Base-by-base conservation (phyloP, 2,329 filamentous ascomycete genomes). In the Pseudocercospora musae region DNA sequence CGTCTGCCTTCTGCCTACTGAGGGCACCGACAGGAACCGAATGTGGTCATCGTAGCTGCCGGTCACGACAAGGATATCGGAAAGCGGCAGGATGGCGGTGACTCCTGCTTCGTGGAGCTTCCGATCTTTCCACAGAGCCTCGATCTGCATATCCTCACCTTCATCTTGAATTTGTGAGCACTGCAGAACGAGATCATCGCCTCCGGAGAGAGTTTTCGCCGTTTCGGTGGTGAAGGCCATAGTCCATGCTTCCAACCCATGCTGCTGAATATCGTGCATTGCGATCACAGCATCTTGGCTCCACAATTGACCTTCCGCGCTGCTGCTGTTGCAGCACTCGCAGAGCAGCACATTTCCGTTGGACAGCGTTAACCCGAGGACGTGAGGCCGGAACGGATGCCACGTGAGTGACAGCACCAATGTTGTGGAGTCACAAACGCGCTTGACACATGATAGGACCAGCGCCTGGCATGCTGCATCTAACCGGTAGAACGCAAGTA, bases 11-110 rank as follows among this genome's bases (percentile, higher is more conserved):
- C 79, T 77, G 15, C 78, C 75, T 10, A 70, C 52, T 2, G 61
- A 27, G 3, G 75, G 71, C 73, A 67, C 77, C 0, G 82, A 75
- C 54, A 90, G 83, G 1, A 96, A 80, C 11, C 94, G 85, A 18
- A 98, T 80, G 64, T 83, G 81, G 70, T 98, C 93, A 70, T 98
- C 95, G 72, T 98, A 99, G 72, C 91, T 96, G 3, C 95, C 95
- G 0, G 93, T 97, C 2, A 96, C 71, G 2, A 96, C 76, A 4
- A 95, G 72, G 3, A 82, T 80, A 1, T 81, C 80, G 2, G 79
- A 78, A 2, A 96, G 78, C 0, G 92, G 91, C 2, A 97, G 76
- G 58, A 98, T 95, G 1, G 91, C 87, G 0, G 93, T 96, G 0
- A 98, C 90, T 10, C 95, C 94, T 1, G 92, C 92, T n/a, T 81